phyloP scores from a whole-genome alignment of 805 yeast species.

The Candida koratica region DNA sequence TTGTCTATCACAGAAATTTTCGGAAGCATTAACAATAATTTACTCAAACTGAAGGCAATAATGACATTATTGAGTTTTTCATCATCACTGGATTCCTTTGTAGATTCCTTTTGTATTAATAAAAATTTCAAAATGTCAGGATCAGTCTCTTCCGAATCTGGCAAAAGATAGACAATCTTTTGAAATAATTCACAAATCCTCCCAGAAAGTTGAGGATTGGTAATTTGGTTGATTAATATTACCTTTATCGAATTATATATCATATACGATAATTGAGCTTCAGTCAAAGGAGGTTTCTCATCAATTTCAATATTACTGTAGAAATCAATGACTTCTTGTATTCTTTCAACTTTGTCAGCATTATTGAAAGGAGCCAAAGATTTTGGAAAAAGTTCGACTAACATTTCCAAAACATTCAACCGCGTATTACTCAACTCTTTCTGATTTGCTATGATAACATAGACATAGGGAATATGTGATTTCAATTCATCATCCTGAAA shows the following conservation, averaged over 20 bases:
- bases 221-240: constrained; percentile 18
- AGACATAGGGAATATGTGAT: constrained; percentile 68
- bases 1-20: constrained; percentile 29
- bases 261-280: constrained; percentile 16
- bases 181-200: constrained; percentile 20
- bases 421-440: constrained; percentile 22
- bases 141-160: constrained; percentile 14
- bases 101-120: constrained; percentile 14
- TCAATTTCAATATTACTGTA: constrained; percentile 2
- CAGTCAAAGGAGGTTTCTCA: constrained; percentile 16
- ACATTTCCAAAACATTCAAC: constrained; percentile 35
- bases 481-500: constrained; percentile 87
- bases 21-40: constrained; percentile 35
- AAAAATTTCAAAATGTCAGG: constrained; percentile 14
- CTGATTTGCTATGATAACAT: constrained; percentile 44
- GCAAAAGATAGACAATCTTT: constrained; percentile 20
- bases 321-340: neutral
- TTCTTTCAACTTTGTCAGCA: neutral
- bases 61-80: constrained; percentile 13
- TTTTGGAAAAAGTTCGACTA: constrained; percentile 59
- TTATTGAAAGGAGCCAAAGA: constrained; percentile 35
- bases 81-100: constrained; percentile 5
- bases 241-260: constrained; percentile 18
- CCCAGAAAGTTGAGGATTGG: constrained; percentile 15
- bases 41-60: constrained; percentile 43